A percentile compares a stretch with the other conserved stretches of the same genome.
These are phyloP conservation scores for Vanilla planifolia DNA, from an alignment of 106 monocot species.

Conservation along the genomic window DNA sequence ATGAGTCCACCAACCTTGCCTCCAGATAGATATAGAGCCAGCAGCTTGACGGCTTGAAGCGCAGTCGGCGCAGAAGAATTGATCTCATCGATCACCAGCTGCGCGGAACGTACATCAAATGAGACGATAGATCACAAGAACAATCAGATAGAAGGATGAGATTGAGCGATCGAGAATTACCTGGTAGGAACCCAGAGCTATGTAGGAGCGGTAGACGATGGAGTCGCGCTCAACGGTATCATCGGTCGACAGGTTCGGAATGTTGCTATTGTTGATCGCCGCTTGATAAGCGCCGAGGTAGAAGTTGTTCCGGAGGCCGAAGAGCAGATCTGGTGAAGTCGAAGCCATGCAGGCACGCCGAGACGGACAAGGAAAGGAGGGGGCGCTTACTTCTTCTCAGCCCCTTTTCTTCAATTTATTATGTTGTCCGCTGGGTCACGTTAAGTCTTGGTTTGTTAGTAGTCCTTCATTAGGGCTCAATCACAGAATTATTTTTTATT, in stretches of 20 bases:
- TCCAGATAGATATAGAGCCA: constrained; percentile 65
- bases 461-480: too few species aligned
- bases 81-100: constrained; percentile 90
- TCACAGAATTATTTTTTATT: too few species aligned
- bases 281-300: constrained; percentile 81
- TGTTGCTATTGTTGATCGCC: constrained; percentile 76
- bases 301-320: constrained; percentile 90
- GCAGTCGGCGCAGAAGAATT: constrained; percentile 78
- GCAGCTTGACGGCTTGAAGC: constrained; percentile 89
- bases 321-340: constrained; percentile 68
- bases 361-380: not conserved
- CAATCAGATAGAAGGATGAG: constrained; percentile 5
- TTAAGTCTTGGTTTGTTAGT: too few species aligned
- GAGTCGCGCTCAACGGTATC: constrained; percentile 80
- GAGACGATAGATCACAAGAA: not conserved
- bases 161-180: constrained; percentile 12
- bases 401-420: too few species aligned
- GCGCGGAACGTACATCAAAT: constrained; percentile 9
- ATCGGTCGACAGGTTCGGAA: constrained; percentile 54
- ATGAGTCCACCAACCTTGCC: constrained; percentile 47
- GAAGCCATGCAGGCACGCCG: not conserved
- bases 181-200: constrained; percentile 84
- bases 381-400: too few species aligned
- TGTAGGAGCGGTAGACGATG: constrained; percentile 79
- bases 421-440: too few species aligned